phyloP scores from a whole-genome alignment of 2,329 filamentous ascomycete species.

The Pseudogymnoascus pannorum region DNA sequence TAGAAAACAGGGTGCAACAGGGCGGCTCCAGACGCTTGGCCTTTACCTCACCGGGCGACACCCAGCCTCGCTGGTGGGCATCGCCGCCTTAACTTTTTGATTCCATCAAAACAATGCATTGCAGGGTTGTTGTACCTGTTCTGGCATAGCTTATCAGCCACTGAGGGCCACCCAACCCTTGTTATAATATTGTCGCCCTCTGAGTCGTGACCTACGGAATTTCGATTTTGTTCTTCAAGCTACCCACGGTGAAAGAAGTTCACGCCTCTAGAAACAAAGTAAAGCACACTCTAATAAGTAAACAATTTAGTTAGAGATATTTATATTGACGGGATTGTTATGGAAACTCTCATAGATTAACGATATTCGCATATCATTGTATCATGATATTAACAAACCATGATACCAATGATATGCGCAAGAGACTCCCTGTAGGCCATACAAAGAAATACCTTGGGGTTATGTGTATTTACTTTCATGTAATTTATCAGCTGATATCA shows the following conservation, averaged over 20 bases:
- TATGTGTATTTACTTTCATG: too few relatives aligned
- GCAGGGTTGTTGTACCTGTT: background rate
- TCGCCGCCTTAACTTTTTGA: too few relatives aligned
- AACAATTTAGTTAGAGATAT: background rate
- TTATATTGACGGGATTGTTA: background rate
- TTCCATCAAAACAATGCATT: background rate
- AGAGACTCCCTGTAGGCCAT: too few relatives aligned
- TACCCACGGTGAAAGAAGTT: background rate
- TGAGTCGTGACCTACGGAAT: background rate
- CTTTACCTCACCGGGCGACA: background rate
- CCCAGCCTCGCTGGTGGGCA: background rate
- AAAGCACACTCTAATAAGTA: background rate
- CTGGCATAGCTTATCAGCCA: background rate
- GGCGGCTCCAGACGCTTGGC: background rate
- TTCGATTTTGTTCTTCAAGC: background rate
- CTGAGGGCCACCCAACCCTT: background rate
- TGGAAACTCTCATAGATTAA: background rate
- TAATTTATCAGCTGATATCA: too few relatives aligned
- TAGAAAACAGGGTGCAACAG: background rate
- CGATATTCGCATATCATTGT: too few relatives aligned
- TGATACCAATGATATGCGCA: too few relatives aligned
- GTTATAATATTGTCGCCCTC: background rate
- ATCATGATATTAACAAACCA: background rate
- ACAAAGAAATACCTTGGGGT: too few relatives aligned
- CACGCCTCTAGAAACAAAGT: too few relatives aligned